These are phyloP conservation scores for Picea sitchensis DNA, from an alignment of 75 land plant species.

Conservation along the genomic window DNA sequence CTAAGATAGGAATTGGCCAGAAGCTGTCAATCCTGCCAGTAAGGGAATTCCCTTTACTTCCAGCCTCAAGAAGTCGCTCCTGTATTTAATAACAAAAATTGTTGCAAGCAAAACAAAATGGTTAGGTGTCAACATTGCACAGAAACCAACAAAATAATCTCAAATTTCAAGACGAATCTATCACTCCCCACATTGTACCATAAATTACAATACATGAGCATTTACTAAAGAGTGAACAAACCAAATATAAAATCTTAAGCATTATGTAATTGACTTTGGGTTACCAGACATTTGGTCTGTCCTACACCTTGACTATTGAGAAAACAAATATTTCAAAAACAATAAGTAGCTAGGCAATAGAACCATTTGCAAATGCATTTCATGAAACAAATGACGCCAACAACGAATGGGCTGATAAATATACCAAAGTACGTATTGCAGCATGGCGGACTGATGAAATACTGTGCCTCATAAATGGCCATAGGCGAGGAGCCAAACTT, in stretches of 20 bases:
- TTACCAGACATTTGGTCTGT: not conserved
- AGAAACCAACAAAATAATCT: not conserved
- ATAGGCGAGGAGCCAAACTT: conserved; percentile 79
- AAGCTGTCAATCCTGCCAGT: conserved; percentile 23
- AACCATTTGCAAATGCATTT: not conserved
- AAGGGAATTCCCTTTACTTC: conserved; percentile 34
- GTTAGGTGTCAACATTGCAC: too few relatives aligned
- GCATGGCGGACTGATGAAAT: conserved; percentile 92
- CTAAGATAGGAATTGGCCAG: conserved; percentile 89
- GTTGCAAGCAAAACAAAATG: not conserved
- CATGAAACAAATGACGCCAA: not conserved
- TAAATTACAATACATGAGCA: conserved; percentile 5
- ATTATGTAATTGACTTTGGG: not conserved
- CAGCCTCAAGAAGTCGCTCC: conserved; percentile 93
- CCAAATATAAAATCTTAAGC: not conserved
- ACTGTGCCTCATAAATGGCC: conserved; percentile 99
- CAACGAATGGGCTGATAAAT: not conserved
- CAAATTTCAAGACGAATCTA: conserved; percentile 1
- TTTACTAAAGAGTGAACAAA: conserved; percentile 3
- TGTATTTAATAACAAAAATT: conserved; percentile 14
- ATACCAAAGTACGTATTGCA: conserved; percentile 89
- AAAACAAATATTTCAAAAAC: not conserved
- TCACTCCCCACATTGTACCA: not conserved
- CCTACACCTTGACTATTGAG: not conserved
- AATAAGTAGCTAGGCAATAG: not conserved